A percentile compares a stretch with the other conserved stretches of the same genome.
Evolutionary conservation across 352 stramenopile genomes (phyloP).

Genomic region (Globisporangium camurandrum): DNA sequence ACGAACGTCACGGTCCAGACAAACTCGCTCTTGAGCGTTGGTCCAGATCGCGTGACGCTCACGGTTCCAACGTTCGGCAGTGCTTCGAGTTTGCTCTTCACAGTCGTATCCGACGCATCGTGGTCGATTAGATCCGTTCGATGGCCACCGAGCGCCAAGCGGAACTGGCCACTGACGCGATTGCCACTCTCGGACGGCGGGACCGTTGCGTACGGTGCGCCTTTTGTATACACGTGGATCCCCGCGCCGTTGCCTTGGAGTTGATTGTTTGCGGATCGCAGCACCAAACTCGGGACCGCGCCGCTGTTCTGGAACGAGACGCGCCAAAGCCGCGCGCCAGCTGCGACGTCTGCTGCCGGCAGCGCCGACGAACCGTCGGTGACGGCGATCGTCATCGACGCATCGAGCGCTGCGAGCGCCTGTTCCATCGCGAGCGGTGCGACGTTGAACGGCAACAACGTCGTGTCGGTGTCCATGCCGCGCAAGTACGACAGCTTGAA

Average conservation of each 20-base stretch:
- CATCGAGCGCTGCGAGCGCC: conserved; percentile 76
- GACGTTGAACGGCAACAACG: conserved; percentile 50
- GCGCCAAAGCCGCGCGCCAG: conserved; percentile 68
- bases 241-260: conserved; percentile 85
- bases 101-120: conserved; percentile 88
- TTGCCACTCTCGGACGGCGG: conserved; percentile 77
- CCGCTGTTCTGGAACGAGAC: conserved; percentile 90
- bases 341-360: conserved; percentile 19
- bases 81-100: conserved; percentile 88
- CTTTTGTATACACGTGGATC: conserved; percentile 76
- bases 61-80: conserved; percentile 92
- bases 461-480: conserved; percentile 71
- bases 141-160: conserved; percentile 83
- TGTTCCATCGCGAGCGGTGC: conserved; percentile 38
- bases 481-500: conserved; percentile 87
- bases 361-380: conserved; percentile 47
- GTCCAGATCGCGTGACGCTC: conserved; percentile 68
- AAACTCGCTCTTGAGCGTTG: conserved; percentile 87
- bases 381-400: conserved; percentile 68
- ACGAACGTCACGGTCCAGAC: conserved; percentile 92
- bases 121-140: conserved; percentile 84
- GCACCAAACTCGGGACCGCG: conserved; percentile 81
- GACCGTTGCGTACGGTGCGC: conserved; percentile 23
- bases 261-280: conserved; percentile 66
- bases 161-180: conserved; percentile 85